Evolutionary conservation across 352 stramenopile species (phyloP), one percentile per base, ranked within the genome.

Genomic region (Thraustochytrium striatum): DNA sequence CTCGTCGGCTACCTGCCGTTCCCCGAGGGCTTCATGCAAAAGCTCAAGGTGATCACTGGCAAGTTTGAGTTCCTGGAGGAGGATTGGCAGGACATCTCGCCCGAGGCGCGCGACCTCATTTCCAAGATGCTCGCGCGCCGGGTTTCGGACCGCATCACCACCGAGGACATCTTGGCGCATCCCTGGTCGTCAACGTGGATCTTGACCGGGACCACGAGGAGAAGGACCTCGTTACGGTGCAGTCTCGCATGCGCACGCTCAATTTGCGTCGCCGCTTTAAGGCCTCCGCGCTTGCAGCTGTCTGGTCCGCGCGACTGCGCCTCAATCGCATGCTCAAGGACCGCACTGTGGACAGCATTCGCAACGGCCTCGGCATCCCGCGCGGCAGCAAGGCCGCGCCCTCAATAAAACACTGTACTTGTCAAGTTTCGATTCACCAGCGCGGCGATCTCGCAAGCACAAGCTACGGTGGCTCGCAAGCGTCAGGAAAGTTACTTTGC

Each of bases 41-140:
- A 57, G 16, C 38, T 80, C 39, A 80, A 80, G 35, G 55, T 80
- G 19, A 65, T 81, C 11, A 79, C 70, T 7, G 90, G 90, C 36
- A 87, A 91, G 69, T 95, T 92, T 83, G 88, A 92, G 75, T 95
- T 92, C 72, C 89, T 69, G 39, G 25, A 69, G 21, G 82, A 83
- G 16, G 72, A 61, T 33, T 96, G 91, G 91, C 89, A 93, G 57
- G 72, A 90, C 21, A 90, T 95, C 21, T 93, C 88, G 0, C 84
- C 87, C 32, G 87, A 93, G 41, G 91, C 90, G 7, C 94, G 93
- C 79, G 88, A 94, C 35, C 86, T 96, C 52, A 88, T 96, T 43
- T 75, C 73, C 55, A 87, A 88, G 38, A 86, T 95, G 70, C 80
- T 96, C 53, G 91, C 85, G 1, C 88, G 95, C 8, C 87, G 93